Percentiles rank a stretch among this genome's conserved stretches.
Conservation (phyloP, 345 rosid species). For the Durio zibethinus region DNA sequence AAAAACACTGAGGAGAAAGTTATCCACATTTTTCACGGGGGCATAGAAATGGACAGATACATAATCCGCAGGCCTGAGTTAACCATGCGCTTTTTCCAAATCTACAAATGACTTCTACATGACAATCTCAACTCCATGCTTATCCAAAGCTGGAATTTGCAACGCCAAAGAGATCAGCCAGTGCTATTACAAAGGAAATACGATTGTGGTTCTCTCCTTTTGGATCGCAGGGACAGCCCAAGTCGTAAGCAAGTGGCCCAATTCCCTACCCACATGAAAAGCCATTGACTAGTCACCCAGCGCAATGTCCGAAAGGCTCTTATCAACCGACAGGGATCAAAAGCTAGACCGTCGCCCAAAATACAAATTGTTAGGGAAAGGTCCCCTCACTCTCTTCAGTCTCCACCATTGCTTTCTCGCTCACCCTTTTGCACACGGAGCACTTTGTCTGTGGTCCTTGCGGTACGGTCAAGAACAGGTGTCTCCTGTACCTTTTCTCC, state of each 20-base stretch:
- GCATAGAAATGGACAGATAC: neutral
- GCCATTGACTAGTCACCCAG: neutral
- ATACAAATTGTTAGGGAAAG: neutral
- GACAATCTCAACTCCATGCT: constrained; percentile 8
- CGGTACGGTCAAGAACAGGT: constrained; percentile 18
- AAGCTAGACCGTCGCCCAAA: neutral
- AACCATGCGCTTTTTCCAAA: neutral
- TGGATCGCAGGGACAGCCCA: constrained; percentile 7
- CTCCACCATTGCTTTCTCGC: too few relatives aligned
- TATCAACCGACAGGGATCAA: neutral
- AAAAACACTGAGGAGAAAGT: too few relatives aligned
- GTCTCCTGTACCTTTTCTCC: neutral
- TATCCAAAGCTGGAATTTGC: constrained; percentile 20
- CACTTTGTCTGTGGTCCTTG: constrained; percentile 4
- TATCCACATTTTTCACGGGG: too few relatives aligned
- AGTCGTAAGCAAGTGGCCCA: neutral
- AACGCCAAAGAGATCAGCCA: constrained; percentile 5
- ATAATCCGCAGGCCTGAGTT: neutral
- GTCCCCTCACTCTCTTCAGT: constrained; percentile 13
- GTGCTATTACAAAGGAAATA: neutral
- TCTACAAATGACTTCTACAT: neutral
- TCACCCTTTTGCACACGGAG: constrained; percentile 10
- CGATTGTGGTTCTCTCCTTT: constrained; percentile 7
- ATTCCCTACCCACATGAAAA: neutral
- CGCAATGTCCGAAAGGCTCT: neutral